Evolutionary conservation across 78 protist genomes (phyloP).

Genomic region (Tieghemostelium lacteum): DNA sequence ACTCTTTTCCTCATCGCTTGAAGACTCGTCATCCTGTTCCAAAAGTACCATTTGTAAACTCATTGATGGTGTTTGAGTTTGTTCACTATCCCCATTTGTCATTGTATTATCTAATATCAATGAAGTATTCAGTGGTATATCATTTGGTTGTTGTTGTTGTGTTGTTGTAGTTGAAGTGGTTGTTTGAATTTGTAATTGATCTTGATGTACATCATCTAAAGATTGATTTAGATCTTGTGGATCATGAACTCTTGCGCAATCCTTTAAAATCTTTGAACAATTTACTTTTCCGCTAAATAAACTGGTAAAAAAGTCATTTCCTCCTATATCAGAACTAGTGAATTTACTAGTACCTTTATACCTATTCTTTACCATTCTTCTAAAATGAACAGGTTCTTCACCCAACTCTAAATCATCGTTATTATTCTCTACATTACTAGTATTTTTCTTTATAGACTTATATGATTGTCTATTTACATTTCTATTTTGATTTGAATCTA

Average conservation of each 20-base stretch:
- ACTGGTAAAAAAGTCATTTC: slow-evolving; percentile 8
- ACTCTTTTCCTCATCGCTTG: slow-evolving; percentile 36
- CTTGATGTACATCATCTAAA: not conserved
- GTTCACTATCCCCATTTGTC: not conserved
- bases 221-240: not conserved
- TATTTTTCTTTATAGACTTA: not conserved
- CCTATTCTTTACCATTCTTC: not conserved
- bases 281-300: slow-evolving; percentile 5
- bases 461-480: slow-evolving; percentile 1
- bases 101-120: not conserved
- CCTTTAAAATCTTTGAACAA: slow-evolving; percentile 44
- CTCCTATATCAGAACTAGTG: slow-evolving; percentile 18
- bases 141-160: slow-evolving; percentile 27
- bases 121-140: too few relatives aligned
- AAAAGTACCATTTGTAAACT: not conserved
- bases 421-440: not conserved
- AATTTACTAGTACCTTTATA: not conserved
- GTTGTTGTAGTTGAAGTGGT: not conserved
- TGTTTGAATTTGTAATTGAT: not conserved
- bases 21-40: slow-evolving; percentile 45
- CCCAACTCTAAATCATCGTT: not conserved
- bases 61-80: not conserved
- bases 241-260: slow-evolving; percentile 7
- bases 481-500: slow-evolving; percentile 9
- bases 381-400: not conserved